Evolutionary conservation across 768 basidiomycete genomes (phyloP), one percentile per base, ranked within the genome.

Genomic region (Tulasnella sp.): DNA sequence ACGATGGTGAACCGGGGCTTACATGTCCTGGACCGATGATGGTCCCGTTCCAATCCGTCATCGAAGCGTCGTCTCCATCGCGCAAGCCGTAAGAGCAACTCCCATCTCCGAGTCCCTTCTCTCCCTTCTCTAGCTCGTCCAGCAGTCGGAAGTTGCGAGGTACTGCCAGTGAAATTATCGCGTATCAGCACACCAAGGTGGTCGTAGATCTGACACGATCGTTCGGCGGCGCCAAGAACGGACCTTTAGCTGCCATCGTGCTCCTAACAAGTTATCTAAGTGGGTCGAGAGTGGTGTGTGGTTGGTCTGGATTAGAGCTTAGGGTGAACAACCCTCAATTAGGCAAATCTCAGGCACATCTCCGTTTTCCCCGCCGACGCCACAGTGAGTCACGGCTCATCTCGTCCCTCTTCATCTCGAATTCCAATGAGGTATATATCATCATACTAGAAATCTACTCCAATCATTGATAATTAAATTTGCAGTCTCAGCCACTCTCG

Each of bases 21-120:
- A 95, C 94, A 81, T 99, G 95, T 67, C 95, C 95, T 37, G 97
- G 97, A 9, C 97, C 97, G 74, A 99, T 94, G 83, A 99, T 95
- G 26, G 97, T 99, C 67, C 97, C 96, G 78, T 97, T 98, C 97
- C 97, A 99, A 80, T 93, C 85, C 82, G 87, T 90, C 95, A 99
- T 98, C 83, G 93, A 84, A 83, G 96, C 90, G 85, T 98, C 97
- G 79, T 98, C 95, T 76, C 89, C 81, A 81, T 98, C 94, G 82
- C 94, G 93, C 73, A 99, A 83, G 44, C 97, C 97, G 77, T 98
- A 99, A 22, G 94, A 96, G 83, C 94, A 97, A 19, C 92, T 94
- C 71, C 95, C 96, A 82, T 98, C 96, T 75, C 96, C 96, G 79
- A 98, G 94, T 68, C 97, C 97, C 81, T 99, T 99, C 85, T 99